Percentiles rank a stretch among this genome's conserved stretches.
Evolutionary conservation across 83 land plant genomes (phyloP).

Genomic region (Diphasiastrum complanatum): DNA sequence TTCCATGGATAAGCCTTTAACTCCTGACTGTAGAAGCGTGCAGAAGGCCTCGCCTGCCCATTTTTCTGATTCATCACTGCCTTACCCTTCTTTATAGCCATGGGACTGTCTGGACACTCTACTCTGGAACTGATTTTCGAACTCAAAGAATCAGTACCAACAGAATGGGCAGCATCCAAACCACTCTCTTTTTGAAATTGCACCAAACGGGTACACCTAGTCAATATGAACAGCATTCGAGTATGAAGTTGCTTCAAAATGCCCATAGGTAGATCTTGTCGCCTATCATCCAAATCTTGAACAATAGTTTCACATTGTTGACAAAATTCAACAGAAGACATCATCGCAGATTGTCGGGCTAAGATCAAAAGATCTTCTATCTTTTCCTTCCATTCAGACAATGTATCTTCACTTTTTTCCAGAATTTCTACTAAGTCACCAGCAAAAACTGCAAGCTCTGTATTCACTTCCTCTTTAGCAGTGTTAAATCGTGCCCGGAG

Average conservation of each 20-base stretch:
- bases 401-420: conserved; percentile 60
- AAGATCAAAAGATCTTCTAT: conserved; percentile 78
- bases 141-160: too few relatives aligned
- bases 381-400: conserved; percentile 81
- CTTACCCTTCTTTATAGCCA: conserved; percentile 31
- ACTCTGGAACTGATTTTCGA: too few relatives aligned
- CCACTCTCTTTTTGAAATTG: conserved; percentile 91
- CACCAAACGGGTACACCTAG: conserved; percentile 84
- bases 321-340: conserved; percentile 80
- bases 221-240: conserved; percentile 97
- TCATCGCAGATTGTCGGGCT: conserved; percentile 74
- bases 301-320: conserved; percentile 93
- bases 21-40: conserved; percentile 50
- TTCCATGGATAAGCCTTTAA: not conserved
- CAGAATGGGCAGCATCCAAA: too few relatives aligned
- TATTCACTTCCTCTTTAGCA: conserved; percentile 69
- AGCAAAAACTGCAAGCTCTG: conserved; percentile 52
- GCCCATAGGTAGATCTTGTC: conserved; percentile 87
- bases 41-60: conserved; percentile 22
- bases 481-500: conserved; percentile 60
- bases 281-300: conserved; percentile 89
- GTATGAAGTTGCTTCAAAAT: conserved; percentile 82
- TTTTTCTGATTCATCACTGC: conserved; percentile 20
- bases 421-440: conserved; percentile 58
- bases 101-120: conserved; percentile 41